Base-by-base conservation (phyloP, 1,284 basidiomycete genomes). In the Ustilago loliicola region DNA sequence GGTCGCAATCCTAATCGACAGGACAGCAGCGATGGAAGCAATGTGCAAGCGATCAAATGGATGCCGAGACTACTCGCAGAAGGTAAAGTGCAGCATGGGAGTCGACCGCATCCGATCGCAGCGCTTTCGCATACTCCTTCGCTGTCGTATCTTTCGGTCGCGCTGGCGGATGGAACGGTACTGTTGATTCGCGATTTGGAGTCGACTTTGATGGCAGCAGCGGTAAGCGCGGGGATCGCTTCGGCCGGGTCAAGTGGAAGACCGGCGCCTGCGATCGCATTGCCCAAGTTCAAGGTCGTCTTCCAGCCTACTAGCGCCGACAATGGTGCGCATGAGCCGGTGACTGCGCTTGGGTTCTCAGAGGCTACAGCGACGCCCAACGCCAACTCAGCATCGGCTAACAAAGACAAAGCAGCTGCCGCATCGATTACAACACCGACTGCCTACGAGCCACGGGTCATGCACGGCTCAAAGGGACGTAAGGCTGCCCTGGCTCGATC, bases 101-200 rank as follows among this genome's bases (percentile, higher is more conserved):
- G 80, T 27, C 54, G 77, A 45, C 82, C 83, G 0, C 69, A 79
- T 53, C 83, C 83, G 2, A 66, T 96, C 2, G 92, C 94, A 5
- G 91, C 92, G 0, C 88, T 97, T 13, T 93, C 95, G 0, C 88
- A 96, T 29, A 93, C 95, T 0, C 88, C 91, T 7, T 90, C 90
- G n/a, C 89, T 98, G 1, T 91, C 93, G 1, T 93, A 95, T 86
- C 90, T 99, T 21, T 93, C 95, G 5, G 90, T 98, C 47, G 96
- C 95, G 9, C 90, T 98, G 11, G 95, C 92, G 1, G 96, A 98
- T 83, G 96, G 96, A n/a, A 94, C 94, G 0, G 95, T 98, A 7
- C 89, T 98, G 6, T 89, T 98, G 21, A 95, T 95, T 84, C 91
- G 94, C 4, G 93, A 97, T 80, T 89, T 98, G 40, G 92, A 96